These are phyloP conservation scores for Beauveria medogensis DNA, from an alignment of 2,329 filamentous ascomycete genomes.

Conservation along the genomic window DNA sequence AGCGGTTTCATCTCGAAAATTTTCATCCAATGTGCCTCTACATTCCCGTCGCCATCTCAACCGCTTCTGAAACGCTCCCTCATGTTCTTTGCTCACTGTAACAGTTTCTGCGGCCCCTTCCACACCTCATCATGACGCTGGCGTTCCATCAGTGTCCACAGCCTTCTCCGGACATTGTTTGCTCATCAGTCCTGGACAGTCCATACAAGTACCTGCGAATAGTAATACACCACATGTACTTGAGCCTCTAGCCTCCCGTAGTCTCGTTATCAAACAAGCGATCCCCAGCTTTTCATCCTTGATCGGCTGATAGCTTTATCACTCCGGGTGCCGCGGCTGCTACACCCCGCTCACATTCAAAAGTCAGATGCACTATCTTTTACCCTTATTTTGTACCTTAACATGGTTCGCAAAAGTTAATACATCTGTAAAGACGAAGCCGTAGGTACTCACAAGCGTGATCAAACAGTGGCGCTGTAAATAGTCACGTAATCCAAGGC, in stretches of 20 bases:
- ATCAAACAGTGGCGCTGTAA: not conserved
- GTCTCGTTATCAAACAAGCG: not conserved
- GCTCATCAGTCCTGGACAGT: too few relatives aligned
- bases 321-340: not conserved
- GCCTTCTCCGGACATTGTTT: conserved; percentile 1
- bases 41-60: too few relatives aligned
- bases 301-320: not conserved
- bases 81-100: not conserved
- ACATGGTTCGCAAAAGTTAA: too few relatives aligned
- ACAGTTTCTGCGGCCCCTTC: not conserved
- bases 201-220: not conserved
- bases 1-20: too few relatives aligned
- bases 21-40: too few relatives aligned
- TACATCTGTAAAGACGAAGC: too few relatives aligned
- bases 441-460: not conserved
- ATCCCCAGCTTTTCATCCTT: not conserved
- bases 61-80: not conserved
- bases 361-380: not conserved
- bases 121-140: not conserved
- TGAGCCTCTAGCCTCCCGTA: not conserved
- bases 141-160: conserved; percentile 3
- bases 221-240: not conserved
- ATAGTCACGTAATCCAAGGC: too few relatives aligned
- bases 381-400: too few relatives aligned
- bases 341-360: not conserved